Evolutionary conservation across 495 filamentous ascomycete genomes (phyloP), one percentile per base, ranked within the genome.

Genomic region (Podospora fimiseda): DNA sequence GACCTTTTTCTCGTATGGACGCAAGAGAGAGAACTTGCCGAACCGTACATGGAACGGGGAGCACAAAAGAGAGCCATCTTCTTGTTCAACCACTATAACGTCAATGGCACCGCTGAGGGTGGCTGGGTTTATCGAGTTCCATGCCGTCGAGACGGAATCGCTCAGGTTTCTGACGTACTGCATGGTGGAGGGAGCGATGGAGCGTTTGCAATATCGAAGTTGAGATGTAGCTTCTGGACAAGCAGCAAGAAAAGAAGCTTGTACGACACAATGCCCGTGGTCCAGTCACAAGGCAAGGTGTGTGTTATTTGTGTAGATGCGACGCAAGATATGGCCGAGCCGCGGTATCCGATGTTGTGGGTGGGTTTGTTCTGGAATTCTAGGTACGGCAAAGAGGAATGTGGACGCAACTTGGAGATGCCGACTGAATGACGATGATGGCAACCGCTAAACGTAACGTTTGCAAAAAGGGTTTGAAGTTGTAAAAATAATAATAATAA

Each of bases 11-110:
- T 99, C 94, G 60, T 84, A 96, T 2, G 93, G 94, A 45, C 94
- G 89, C 57, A 99, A 73, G 33, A 99, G 74, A 30, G 90, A 94
- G 74, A 96, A 97, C 73, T 99, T 99, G 63, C 93, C 94, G 67
- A 99, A 99, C 45, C 93, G 89, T 55, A 99, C 91, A 70, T 99
- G 94, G 68, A 99, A 99, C 22, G 93, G 93, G 14, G 93, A 96
- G 70, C 93, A 99, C 51, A 86, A 85, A 7, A 84, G 66, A 62
- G 66, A 74, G 78, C 91, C 93, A 80, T 97, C 92, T 67, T 94
- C 88, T 56, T 95, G 92, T 66, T 97, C 90, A 43, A 99, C 92
- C 23, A 99, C 94, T 58, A 99, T 95, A 52, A 99, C 93, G 73
- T 99, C 93, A 70, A 99, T 96, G 58, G 93, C 93, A 56, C 93